Percentiles rank a stretch among this genome's conserved stretches.
phyloP scores from a whole-genome alignment of 2,329 filamentous ascomycete species.

The Diplodia seriata region DNA sequence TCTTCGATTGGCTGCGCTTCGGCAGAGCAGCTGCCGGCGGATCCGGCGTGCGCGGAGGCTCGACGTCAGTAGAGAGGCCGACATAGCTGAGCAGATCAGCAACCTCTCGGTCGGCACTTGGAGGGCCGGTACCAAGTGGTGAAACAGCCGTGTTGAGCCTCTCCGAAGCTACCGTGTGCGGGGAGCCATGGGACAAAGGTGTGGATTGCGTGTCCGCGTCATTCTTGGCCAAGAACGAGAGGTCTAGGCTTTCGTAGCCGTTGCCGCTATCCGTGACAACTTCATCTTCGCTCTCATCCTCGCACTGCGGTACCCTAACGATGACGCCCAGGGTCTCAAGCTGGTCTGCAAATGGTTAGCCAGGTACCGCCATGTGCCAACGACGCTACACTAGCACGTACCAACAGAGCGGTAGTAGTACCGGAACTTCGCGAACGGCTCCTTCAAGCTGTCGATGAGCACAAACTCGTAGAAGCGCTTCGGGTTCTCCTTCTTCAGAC shows the following conservation, averaged over 20 bases:
- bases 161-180: not conserved
- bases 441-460: conserved; percentile 56
- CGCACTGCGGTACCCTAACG: not conserved
- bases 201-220: not conserved
- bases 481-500: conserved; percentile 48
- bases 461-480: conserved; percentile 58
- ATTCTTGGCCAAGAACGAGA: conserved; percentile 5
- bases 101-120: not conserved
- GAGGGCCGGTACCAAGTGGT: not conserved
- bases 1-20: not conserved
- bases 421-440: conserved; percentile 56
- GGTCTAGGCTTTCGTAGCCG: conserved; percentile 21
- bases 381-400: conserved; percentile 10
- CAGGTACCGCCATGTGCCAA: not conserved
- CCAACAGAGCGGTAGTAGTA: conserved; percentile 48
- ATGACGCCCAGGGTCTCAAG: conserved; percentile 31
- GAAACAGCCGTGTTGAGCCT: conserved; percentile 4
- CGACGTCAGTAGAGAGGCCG: not conserved
- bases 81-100: not conserved
- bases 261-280: conserved; percentile 14
- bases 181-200: not conserved
- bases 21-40: not conserved
- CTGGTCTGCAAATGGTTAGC: conserved; percentile 29
- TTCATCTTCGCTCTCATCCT: conserved; percentile 2
- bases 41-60: not conserved